These are phyloP conservation scores for Scheffersomyces parashehatae DNA, from an alignment of 1,139 yeast species.

Conservation along the genomic window DNA sequence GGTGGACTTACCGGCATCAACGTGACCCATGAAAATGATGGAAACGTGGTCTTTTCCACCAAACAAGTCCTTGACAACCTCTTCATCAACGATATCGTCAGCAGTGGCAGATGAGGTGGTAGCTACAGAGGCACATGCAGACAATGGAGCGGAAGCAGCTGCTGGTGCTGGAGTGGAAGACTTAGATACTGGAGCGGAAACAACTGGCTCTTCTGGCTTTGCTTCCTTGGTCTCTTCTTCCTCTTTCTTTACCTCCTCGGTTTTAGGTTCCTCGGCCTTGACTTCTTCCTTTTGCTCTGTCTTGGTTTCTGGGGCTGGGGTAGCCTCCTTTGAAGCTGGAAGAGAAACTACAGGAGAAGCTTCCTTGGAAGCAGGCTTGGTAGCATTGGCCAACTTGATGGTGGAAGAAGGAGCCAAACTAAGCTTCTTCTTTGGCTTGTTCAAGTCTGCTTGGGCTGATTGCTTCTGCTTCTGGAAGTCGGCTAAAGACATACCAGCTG, in stretches of 20 bases:
- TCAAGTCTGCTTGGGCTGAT: slow-evolving; percentile 37
- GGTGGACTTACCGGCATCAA: slow-evolving; percentile 98
- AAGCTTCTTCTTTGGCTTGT: slow-evolving; percentile 62
- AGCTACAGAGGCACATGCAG: slow-evolving; percentile 31
- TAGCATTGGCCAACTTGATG: slow-evolving; percentile 65
- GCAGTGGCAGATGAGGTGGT: slow-evolving; percentile 67
- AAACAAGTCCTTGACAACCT: slow-evolving; percentile 85
- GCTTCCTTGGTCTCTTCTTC: slow-evolving; percentile 6
- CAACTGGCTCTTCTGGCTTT: slow-evolving; percentile 11
- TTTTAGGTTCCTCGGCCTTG: slow-evolving; percentile 9
- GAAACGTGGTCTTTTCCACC: slow-evolving; percentile 98
- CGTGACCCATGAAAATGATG: slow-evolving; percentile 98
- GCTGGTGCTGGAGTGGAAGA: slow-evolving; percentile 13
- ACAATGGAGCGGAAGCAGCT: slow-evolving; percentile 14
- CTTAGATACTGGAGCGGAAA: slow-evolving; percentile 15
- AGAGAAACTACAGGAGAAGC: slow-evolving; percentile 17
- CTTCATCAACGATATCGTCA: slow-evolving; percentile 86
- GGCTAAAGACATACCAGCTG: slow-evolving; percentile 78
- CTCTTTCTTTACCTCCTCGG: slow-evolving; percentile 11
- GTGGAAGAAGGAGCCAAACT: slow-evolving; percentile 67
- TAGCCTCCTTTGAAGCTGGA: slow-evolving; percentile 14
- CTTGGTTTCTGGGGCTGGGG: slow-evolving; percentile 15
- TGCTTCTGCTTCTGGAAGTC: slow-evolving; percentile 79
- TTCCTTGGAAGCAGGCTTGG: slow-evolving; percentile 23
- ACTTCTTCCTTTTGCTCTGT: slow-evolving; percentile 7